Base-by-base conservation (phyloP, 257 asterid genomes). In the Solanum etuberosum region DNA sequence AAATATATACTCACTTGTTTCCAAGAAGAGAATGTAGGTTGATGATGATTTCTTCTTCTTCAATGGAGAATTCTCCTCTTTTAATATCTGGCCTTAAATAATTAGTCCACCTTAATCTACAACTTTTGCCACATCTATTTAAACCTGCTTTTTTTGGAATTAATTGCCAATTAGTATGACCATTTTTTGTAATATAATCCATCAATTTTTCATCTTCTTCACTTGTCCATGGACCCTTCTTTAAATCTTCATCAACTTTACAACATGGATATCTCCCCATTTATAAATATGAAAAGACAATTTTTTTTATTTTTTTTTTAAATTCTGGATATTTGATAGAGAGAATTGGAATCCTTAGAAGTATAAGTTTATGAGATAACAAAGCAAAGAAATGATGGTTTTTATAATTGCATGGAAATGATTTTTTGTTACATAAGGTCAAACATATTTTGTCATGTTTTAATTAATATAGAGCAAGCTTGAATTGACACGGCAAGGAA, bases 101-200 rank as follows among this genome's bases (percentile, higher is more conserved):
- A 80, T 91, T 91, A 27, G 91, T 89, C 92, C 92, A 91, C 32
- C 92, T 84, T 21, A 91, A 83, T 80, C 92, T 83, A 42, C 92
- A 91, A 86, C 92, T 91, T 86, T 91, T 91, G 2, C 92, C 92
- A 34, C 92, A 91, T 51, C 91, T 48, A 23, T 89, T 91, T 25
- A 91, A 68, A 16, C 92, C 91, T 4, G 92, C 90, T 42, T 34
- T 72, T 83, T 80, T 86, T 5, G 92, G 87, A 10, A 90, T 85
- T 25, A 88, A 68, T 83, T 89, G 92, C 91, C 92, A 90, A 20
- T 89, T 90, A 83, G 89, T 89, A 21, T 82, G 87, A 6, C 92
- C 92, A 35, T 89, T n/a, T 29, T 89, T 85, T 35, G 80, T 23
- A 23, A 90, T 86, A 86, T 42, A 89, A 21, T 90, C 88, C 34